Base-by-base conservation (phyloP, 371 early-diverging fungal genomes). In the Mucor indicus region DNA sequence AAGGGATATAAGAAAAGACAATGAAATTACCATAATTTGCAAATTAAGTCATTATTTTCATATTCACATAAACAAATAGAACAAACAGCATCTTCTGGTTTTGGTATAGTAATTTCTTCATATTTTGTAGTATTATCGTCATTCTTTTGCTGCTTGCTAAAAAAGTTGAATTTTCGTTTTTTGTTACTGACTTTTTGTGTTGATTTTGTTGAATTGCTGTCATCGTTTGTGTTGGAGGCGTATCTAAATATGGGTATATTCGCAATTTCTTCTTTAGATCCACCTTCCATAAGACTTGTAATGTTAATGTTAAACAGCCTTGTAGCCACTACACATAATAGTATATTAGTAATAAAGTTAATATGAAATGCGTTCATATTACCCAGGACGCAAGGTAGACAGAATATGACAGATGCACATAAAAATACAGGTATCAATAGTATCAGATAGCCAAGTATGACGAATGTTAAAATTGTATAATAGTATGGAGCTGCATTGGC, bases 401-500 rank as follows among this genome's bases (percentile, higher is more conserved):
- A 87, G 25, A 85, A 69, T 5, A 88, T 69, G 11, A 80, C 74
- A 0, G 86, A 75, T 6, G 74, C 45, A 43, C 84, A 78, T 8
- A 85, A 44, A 15, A 85, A 44, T 13, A 83, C 48, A 9, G 87
- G 86, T 10, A 87, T 55, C 3, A 80, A 48, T 25, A 89, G 64
- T 21, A 84, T 70, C 33, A 84, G 43, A 41, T 88, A 89, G 2
- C 87, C 86, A 11, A 87, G 33, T 8, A 84, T 37, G 38, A 88
- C 69, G 77, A 80, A 80, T 24, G 74, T 65, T 5, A 87, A 54
- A 2, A 84, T 70, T 0, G 76, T 63, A 37, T 77, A 79, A 44
- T 78, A 86, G 5, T 87, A 64, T 8, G 56, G 51, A 1, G 80
- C 79, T 30, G 84, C 80, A 16, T 42, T 44, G 0, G 30, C 12